Conservation (phyloP, 176 grass and related monocot species). For the Poa annua region DNA sequence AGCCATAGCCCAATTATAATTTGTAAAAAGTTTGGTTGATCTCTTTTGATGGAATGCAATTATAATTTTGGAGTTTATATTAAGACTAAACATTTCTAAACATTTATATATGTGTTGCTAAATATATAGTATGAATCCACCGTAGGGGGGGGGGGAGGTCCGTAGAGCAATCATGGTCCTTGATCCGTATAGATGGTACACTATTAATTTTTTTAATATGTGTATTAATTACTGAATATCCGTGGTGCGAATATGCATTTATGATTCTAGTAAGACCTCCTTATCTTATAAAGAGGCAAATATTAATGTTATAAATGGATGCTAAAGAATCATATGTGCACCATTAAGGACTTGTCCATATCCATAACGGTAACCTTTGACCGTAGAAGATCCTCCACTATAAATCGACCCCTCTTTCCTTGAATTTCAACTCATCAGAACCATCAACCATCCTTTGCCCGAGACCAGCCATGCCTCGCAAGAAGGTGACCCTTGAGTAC, state of each 20-base stretch:
- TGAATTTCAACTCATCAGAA: background rate
- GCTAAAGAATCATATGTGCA: background rate
- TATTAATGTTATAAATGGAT: background rate
- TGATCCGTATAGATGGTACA: background rate
- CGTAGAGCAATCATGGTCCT: background rate
- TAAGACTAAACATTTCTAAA: background rate
- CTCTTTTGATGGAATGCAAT: background rate
- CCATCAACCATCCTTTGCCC: background rate
- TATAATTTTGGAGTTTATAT: background rate
- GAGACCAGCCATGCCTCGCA: conserved; percentile 30
- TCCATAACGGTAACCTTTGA: background rate
- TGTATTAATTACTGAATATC: background rate
- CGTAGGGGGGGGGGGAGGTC: background rate
- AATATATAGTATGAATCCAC: background rate
- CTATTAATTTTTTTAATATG: background rate
- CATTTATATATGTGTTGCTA: background rate
- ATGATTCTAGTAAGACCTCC: background rate
- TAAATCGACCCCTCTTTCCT: background rate
- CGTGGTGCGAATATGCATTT: background rate
- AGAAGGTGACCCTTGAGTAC: conserved; percentile 38
- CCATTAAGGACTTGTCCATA: background rate
- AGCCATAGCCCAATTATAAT: background rate
- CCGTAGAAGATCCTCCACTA: background rate
- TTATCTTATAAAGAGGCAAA: background rate
- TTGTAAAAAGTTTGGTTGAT: background rate